A percentile compares a stretch with the other conserved stretches of the same genome.
Evolutionary conservation across 805 yeast genomes (phyloP).

Genomic region (Huiozyma sinensis): DNA sequence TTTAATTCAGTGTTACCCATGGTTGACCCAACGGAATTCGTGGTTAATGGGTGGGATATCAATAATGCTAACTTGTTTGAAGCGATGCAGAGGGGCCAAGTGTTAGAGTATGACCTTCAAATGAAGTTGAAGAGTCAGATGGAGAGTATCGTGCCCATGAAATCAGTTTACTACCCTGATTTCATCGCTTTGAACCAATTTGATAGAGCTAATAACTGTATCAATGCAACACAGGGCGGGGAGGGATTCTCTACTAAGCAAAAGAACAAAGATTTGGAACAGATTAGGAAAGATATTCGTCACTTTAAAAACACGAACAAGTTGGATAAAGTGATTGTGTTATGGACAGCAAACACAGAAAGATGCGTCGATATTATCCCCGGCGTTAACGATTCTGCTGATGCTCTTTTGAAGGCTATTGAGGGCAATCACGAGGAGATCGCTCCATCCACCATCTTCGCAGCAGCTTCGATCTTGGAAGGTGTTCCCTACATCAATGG

Average conservation of each 20-base stretch:
- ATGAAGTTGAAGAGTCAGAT: slow-evolving; percentile 57
- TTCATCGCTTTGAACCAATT: slow-evolving; percentile 92
- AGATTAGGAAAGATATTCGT: slow-evolving; percentile 71
- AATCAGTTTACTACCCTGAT: slow-evolving; percentile 89
- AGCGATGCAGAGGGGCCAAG: slow-evolving; percentile 79
- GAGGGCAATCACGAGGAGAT: slow-evolving; percentile 74
- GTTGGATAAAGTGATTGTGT: slow-evolving; percentile 78
- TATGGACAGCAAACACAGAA: slow-evolving; percentile 98
- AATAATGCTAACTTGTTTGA: slow-evolving; percentile 56
- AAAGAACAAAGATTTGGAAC: slow-evolving; percentile 87
- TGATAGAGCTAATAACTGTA: slow-evolving; percentile 81
- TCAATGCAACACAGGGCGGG: slow-evolving; percentile 28
- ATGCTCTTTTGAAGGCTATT: slow-evolving; percentile 61
- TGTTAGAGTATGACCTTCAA: slow-evolving; percentile 77
- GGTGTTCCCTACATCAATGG: slow-evolving; percentile 87
- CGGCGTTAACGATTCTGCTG: slow-evolving; percentile 85
- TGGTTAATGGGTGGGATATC: slow-evolving; percentile 94
- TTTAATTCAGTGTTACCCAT: slow-evolving; percentile 83
- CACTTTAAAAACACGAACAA: slow-evolving; percentile 61
- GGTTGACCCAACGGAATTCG: slow-evolving; percentile 81
- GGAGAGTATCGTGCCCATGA: slow-evolving; percentile 56
- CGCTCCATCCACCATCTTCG: slow-evolving; percentile 88
- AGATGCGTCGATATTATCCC: slow-evolving; percentile 68
- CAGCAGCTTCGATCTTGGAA: slow-evolving; percentile 86
- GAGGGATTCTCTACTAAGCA: slow-evolving; percentile 35